Evolutionary conservation across 192 early-diverging fungal species (phyloP), one percentile per base, ranked within the genome.

Genomic region (Podila epigama): DNA sequence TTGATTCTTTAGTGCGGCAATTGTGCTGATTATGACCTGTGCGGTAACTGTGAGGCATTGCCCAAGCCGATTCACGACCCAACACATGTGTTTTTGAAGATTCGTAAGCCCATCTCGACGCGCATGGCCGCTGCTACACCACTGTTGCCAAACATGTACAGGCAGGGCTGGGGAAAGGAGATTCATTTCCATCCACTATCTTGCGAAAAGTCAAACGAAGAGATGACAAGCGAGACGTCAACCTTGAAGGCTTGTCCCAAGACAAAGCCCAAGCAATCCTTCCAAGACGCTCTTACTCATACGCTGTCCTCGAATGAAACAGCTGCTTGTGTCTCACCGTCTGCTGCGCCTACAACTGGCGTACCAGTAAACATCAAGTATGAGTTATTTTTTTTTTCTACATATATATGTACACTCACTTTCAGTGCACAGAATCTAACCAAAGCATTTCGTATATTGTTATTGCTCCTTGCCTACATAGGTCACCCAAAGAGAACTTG

Each of bases 11-110:
- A 87, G 86, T 87, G 86, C 51, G 83, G 79, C n/a, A 82, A 85
- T 52, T 92, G 91, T 56, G 32, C 64, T 25, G 80, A 89, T 36
- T 91, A 86, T 75, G 91, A 92, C 70, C 63, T 88, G 20, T 92
- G 91, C 58, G 83, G 79, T 50, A 86, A 86, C 63, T 92, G 91
- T 37, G 82, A 84, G 64, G 70, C 80, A 0, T 55, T 70, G 7
- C 78, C 83, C 13, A 33, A 71, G 3, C 65, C 67, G 6, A 67
- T 79, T 6, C 86, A 88, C 58, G 77, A 85, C 51, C 34, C 51
- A 4, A 70, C 50, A 11, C 86, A 88, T 66, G 63, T 84, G 39
- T 82, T 87, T 27, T 41, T 87, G 22, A 87, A 87, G 62, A 75
- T 87, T 33, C 78, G 69, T 13, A 60, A 59, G 33, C 84, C 86